phyloP scores from a whole-genome alignment of 2,329 filamentous ascomycete genomes.

The Talaromyces islandicus region DNA sequence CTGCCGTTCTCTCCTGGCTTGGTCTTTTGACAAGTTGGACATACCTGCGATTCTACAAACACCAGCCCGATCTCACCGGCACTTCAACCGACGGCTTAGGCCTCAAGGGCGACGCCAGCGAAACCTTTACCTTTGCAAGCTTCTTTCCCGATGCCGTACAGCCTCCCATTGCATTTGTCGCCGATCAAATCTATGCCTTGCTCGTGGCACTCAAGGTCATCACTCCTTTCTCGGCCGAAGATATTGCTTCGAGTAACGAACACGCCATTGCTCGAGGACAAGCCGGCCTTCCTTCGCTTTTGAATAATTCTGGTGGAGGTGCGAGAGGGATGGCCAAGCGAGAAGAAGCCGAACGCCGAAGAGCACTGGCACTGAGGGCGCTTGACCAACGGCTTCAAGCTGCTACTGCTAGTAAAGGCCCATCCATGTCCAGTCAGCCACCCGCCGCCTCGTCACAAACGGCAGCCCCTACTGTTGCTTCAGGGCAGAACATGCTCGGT shows the following conservation, averaged over 20 bases:
- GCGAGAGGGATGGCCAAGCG: constrained; percentile 58
- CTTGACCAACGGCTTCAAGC: constrained; percentile 86
- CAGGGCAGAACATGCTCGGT: constrained; percentile 56
- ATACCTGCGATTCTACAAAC: constrained; percentile 92
- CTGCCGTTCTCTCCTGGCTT: constrained; percentile 70
- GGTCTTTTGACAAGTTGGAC: constrained; percentile 88
- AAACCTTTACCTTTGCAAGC: constrained; percentile 91
- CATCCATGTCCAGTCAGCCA: constrained; percentile 25
- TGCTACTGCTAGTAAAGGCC: constrained; percentile 55
- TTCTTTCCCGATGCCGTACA: constrained; percentile 88
- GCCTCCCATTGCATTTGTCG: constrained; percentile 66
- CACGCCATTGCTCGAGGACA: constrained; percentile 62
- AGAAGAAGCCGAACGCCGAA: constrained; percentile 84
- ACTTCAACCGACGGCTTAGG: constrained; percentile 48
- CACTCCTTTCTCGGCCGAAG: constrained; percentile 76
- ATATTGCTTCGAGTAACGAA: constrained; percentile 67
- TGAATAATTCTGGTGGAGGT: constrained; percentile 43
- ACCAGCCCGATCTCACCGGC: constrained; percentile 49
- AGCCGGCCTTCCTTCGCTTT: constrained; percentile 54
- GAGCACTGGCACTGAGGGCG: constrained; percentile 83
- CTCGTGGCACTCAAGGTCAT: constrained; percentile 73
- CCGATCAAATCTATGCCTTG: constrained; percentile 66
- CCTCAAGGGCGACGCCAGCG: constrained; percentile 84
- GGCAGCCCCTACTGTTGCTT: constrained; percentile 50
- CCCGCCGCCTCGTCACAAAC: constrained; percentile 35